phyloP scores from a whole-genome alignment of 2,329 filamentous ascomycete genomes.

The Beauveria sp. region DNA sequence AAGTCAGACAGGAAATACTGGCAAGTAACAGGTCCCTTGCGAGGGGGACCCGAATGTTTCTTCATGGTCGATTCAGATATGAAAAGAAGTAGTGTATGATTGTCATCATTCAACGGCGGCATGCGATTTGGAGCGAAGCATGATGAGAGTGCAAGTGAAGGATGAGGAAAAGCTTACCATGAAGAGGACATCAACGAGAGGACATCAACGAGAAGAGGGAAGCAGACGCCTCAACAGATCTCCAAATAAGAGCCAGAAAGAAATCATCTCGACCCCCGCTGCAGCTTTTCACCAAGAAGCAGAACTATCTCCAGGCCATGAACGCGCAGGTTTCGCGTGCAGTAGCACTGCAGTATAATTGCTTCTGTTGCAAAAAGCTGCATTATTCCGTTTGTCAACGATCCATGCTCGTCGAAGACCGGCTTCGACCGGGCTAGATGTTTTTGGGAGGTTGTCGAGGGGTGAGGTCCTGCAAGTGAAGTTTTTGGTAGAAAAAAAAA shows the following conservation, averaged over 20 bases:
- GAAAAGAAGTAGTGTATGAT: constrained; percentile 71
- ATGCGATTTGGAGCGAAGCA: not conserved
- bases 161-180: not conserved
- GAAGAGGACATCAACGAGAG: not conserved
- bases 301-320: not conserved
- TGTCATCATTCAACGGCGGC: constrained; percentile 59
- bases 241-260: not conserved
- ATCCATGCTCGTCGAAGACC: not conserved
- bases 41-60: constrained; percentile 55
- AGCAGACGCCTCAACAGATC: not conserved
- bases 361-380: not conserved
- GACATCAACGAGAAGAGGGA: not conserved
- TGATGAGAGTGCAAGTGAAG: not conserved
- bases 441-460: not conserved
- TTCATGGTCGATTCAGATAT: constrained; percentile 83
- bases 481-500: not conserved
- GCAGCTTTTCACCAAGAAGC: not conserved
- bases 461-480: constrained; percentile 1
- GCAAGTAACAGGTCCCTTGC: constrained; percentile 74
- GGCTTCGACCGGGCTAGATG: not conserved
- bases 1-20: constrained; percentile 77
- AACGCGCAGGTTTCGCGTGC: not conserved
- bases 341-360: not conserved
- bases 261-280: not conserved
- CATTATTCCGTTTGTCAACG: not conserved